These are phyloP conservation scores for Cynara cardunculus DNA, from an alignment of 129 eudicot genomes.

Conservation along the genomic window DNA sequence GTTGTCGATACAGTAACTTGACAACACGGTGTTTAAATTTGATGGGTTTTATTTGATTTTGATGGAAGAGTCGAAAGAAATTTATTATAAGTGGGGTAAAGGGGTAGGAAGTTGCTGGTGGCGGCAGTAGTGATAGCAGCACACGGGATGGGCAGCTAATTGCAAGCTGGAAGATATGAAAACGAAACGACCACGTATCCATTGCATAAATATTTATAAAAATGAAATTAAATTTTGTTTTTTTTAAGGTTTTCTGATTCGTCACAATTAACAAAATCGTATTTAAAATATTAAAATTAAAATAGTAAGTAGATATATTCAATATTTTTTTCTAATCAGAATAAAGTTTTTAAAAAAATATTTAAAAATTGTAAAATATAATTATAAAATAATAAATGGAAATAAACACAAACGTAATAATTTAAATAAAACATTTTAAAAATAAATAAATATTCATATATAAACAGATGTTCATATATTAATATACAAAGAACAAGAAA, in stretches of 20 bases:
- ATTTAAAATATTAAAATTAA: neutral
- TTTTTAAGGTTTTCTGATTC: conserved; percentile 18
- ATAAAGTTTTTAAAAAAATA: too few relatives aligned
- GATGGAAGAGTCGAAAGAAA: neutral
- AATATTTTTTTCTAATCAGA: too few relatives aligned
- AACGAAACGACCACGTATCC: neutral
- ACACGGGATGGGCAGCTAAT: conserved; percentile 33
- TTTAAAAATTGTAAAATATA: too few relatives aligned
- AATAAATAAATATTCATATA: too few relatives aligned
- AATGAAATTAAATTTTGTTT: neutral
- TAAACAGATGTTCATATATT: too few relatives aligned
- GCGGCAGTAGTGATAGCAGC: conserved; percentile 22
- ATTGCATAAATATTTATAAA: neutral
- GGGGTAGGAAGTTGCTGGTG: conserved; percentile 20
- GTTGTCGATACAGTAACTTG: too few relatives aligned
- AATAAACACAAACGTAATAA: neutral
- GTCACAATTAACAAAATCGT: neutral
- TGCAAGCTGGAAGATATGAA: conserved; percentile 29
- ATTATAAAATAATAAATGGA: too few relatives aligned
- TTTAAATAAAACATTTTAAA: too few relatives aligned
- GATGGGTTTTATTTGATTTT: neutral
- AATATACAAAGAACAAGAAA: too few relatives aligned
- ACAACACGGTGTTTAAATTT: too few relatives aligned
- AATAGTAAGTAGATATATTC: neutral
- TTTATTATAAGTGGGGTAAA: conserved; percentile 7